phyloP scores from a whole-genome alignment of 495 filamentous ascomycete genomes.

The Parathielavia hyrcaniae region DNA sequence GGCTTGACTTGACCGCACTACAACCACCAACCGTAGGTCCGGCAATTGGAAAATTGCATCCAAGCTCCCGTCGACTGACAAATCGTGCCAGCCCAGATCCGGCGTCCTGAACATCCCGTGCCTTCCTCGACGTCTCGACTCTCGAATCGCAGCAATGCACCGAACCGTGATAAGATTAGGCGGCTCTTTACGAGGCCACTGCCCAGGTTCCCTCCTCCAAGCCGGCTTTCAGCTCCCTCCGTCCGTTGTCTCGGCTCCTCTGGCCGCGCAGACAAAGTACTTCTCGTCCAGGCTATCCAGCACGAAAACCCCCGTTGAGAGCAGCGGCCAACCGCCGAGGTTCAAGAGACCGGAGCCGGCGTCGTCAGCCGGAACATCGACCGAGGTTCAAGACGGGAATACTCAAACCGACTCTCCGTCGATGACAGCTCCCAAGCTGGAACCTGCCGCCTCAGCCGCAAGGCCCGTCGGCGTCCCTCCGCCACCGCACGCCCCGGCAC shows the following conservation, averaged over 20 bases:
- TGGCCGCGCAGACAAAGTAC: background rate
- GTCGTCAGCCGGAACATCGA: background rate
- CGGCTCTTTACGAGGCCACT: background rate
- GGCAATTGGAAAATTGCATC: too few relatives aligned
- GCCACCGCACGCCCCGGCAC: background rate
- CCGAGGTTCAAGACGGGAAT: background rate
- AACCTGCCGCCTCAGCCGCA: background rate
- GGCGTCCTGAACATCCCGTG: background rate
- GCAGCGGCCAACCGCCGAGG: background rate
- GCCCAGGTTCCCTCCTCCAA: background rate
- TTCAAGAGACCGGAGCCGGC: background rate
- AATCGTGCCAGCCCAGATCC: too few relatives aligned
- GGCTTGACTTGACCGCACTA: too few relatives aligned
- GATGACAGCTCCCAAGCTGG: background rate
- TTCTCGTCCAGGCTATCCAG: background rate
- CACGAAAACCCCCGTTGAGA: background rate
- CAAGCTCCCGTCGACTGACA: too few relatives aligned
- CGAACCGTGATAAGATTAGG: background rate
- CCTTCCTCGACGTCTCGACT: background rate
- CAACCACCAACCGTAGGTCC: too few relatives aligned
- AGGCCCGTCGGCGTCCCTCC: background rate
- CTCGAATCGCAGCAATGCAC: background rate
- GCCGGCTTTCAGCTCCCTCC: background rate
- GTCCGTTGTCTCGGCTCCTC: background rate
- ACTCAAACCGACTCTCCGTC: background rate